A percentile compares a stretch with the other conserved stretches of the same genome.
These are phyloP conservation scores for Hibiscus syriacus DNA, from an alignment of 345 rosid species.

Conservation along the genomic window DNA sequence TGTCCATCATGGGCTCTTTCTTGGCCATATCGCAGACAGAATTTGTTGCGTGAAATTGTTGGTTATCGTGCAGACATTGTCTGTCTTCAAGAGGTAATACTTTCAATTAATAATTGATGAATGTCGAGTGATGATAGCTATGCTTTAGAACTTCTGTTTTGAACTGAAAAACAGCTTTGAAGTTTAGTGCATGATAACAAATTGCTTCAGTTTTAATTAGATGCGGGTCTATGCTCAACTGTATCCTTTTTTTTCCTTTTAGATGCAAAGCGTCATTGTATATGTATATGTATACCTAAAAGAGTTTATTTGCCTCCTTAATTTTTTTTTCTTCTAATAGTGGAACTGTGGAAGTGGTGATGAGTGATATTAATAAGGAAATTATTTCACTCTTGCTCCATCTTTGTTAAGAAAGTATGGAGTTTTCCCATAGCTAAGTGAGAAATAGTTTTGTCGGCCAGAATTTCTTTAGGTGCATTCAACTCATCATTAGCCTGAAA, in stretches of 20 bases:
- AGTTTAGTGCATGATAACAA: background rate
- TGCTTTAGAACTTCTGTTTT: background rate
- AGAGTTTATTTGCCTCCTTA: background rate
- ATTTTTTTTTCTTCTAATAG: background rate
- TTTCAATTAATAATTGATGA: background rate
- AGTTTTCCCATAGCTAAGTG: background rate
- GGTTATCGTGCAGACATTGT: constrained; percentile 90
- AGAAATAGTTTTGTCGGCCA: background rate
- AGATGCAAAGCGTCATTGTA: background rate
- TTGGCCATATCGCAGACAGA: constrained; percentile 94
- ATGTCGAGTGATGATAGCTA: background rate
- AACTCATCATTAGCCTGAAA: background rate
- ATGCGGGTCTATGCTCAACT: background rate
- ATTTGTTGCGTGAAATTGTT: constrained; percentile 80
- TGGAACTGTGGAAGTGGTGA: background rate
- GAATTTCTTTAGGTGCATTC: background rate
- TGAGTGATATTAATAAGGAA: background rate
- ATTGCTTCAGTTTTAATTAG: background rate
- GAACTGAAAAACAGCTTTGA: background rate
- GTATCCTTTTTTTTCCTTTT: background rate
- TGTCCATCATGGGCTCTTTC: constrained; percentile 99
- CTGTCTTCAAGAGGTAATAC: constrained; percentile 85
- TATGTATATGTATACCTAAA: background rate
- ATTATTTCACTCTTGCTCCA: too few species aligned
- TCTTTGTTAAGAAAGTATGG: background rate